A percentile compares a stretch with the other conserved stretches of the same genome.
Evolutionary conservation across 139 green algal genomes (phyloP).

Genomic region (Zygnema circumcarinatum): DNA sequence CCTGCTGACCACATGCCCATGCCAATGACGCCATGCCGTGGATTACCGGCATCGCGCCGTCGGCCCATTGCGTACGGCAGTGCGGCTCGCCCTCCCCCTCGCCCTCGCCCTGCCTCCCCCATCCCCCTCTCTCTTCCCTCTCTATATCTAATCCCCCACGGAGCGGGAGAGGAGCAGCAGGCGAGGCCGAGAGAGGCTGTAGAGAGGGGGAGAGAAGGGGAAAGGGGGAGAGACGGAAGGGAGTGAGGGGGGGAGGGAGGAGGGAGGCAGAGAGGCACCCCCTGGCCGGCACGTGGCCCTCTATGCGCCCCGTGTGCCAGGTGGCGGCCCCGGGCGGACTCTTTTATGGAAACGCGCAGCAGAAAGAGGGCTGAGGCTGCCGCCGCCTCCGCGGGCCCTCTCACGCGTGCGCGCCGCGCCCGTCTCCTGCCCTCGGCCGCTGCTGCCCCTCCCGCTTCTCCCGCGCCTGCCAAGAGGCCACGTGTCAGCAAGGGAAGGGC

Average conservation of each 20-base stretch:
- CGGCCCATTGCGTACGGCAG: too few relatives aligned
- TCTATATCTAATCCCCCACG: too few relatives aligned
- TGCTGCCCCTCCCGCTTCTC: background rate
- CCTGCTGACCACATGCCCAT: too few relatives aligned
- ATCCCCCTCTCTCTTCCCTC: too few relatives aligned
- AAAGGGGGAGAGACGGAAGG: background rate
- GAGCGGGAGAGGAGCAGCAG: too few relatives aligned
- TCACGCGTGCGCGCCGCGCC: background rate
- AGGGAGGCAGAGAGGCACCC: background rate
- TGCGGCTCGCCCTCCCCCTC: too few relatives aligned
- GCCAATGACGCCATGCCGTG: too few relatives aligned
- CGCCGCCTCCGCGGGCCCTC: slow-evolving; percentile 11
- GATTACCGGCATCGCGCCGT: too few relatives aligned
- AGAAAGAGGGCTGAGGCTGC: slow-evolving; percentile 27
- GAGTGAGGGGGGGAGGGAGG: background rate
- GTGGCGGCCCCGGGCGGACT: background rate
- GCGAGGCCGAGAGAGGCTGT: too few relatives aligned
- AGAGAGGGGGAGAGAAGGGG: background rate
- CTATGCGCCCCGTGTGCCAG: background rate
- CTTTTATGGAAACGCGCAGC: slow-evolving; percentile 43
- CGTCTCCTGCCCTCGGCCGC: background rate
- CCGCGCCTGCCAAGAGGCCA: background rate
- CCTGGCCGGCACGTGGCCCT: background rate
- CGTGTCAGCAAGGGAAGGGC: background rate
- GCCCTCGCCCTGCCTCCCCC: too few relatives aligned